A percentile compares a stretch with the other conserved stretches of the same genome.
Conservation (phyloP, 164 flowering plant genomes). For the Paratinospora sagittata region DNA sequence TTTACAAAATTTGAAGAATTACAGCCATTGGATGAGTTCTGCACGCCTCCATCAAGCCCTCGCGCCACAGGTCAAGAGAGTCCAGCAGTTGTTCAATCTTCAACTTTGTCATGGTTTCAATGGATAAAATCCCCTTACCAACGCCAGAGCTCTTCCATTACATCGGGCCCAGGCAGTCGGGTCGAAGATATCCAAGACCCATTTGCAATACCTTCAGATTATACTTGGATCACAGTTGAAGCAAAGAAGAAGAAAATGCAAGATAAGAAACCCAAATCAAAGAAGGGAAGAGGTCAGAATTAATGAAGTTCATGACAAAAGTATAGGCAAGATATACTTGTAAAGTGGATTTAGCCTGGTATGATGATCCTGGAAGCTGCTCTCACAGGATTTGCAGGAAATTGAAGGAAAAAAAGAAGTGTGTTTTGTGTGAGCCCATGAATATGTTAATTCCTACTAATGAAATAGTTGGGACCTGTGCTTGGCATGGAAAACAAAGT, state of each 20-base stretch:
- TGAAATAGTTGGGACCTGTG: neutral
- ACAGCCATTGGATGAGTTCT: constrained; percentile 75
- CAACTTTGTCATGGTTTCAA: constrained; percentile 74
- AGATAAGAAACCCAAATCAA: constrained; percentile 64
- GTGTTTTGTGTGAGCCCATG: neutral
- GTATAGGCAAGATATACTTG: neutral
- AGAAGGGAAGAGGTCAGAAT: constrained; percentile 45
- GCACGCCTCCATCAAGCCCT: constrained; percentile 91
- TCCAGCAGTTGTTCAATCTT: constrained; percentile 36
- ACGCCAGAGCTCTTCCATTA: constrained; percentile 40
- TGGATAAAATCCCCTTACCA: constrained; percentile 77
- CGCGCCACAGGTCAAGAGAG: constrained; percentile 38
- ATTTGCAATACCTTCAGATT: constrained; percentile 69
- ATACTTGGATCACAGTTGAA: constrained; percentile 75
- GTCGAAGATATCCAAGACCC: constrained; percentile 75
- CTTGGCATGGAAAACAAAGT: constrained; percentile 1
- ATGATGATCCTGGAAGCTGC: neutral
- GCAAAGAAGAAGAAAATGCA: constrained; percentile 84
- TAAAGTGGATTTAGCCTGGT: constrained; percentile 3
- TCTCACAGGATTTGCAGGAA: neutral
- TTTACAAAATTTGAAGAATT: constrained; percentile 91
- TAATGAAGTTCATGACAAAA: constrained; percentile 16
- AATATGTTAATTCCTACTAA: neutral
- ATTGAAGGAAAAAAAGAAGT: neutral
- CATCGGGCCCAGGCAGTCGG: constrained; percentile 42